These are phyloP conservation scores for Claviceps monticola DNA, from an alignment of 2,329 filamentous ascomycete genomes.

Conservation along the genomic window DNA sequence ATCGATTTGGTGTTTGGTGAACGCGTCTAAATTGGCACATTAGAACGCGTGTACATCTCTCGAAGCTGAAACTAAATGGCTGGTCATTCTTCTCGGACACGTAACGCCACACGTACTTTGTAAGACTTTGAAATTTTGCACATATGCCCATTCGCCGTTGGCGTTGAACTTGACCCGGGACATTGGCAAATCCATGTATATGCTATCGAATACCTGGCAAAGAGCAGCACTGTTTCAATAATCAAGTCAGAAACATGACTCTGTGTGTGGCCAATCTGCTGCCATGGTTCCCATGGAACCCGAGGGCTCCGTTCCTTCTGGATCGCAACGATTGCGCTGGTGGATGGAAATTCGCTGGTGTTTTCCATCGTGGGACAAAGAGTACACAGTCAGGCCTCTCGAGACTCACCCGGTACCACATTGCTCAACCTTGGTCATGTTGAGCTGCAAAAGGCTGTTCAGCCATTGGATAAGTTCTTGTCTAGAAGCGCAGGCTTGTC, in stretches of 20 bases:
- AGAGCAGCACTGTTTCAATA: slow-evolving; percentile 60
- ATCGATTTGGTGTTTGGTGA: slow-evolving; percentile 76
- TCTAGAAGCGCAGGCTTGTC: slow-evolving; percentile 36
- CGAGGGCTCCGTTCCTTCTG: no score
- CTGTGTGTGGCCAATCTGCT: no score
- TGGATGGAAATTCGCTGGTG: no score
- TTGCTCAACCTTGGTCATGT: slow-evolving; percentile 97
- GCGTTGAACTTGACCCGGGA: slow-evolving; percentile 95
- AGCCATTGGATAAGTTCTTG: slow-evolving; percentile 95
- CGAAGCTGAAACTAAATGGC: not conserved
- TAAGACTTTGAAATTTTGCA: slow-evolving; percentile 96
- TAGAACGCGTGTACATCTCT: not conserved
- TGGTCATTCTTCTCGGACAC: not conserved
- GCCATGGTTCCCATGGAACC: no score
- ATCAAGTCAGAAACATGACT: not conserved
- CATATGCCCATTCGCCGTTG: slow-evolving; percentile 91
- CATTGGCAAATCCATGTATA: slow-evolving; percentile 94
- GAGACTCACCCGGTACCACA: slow-evolving; percentile 80
- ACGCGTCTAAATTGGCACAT: slow-evolving; percentile 45
- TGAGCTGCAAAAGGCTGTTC: slow-evolving; percentile 94
- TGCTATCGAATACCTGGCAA: slow-evolving; percentile 97
- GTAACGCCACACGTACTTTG: slow-evolving; percentile 54
- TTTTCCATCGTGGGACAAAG: slow-evolving; percentile 4
- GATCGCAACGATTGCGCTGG: no score
- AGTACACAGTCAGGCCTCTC: slow-evolving; percentile 3